Percentiles rank a stretch among this genome's conserved stretches.
phyloP scores from a whole-genome alignment of 345 rosid genomes.

The Gossypium mustelinum region DNA sequence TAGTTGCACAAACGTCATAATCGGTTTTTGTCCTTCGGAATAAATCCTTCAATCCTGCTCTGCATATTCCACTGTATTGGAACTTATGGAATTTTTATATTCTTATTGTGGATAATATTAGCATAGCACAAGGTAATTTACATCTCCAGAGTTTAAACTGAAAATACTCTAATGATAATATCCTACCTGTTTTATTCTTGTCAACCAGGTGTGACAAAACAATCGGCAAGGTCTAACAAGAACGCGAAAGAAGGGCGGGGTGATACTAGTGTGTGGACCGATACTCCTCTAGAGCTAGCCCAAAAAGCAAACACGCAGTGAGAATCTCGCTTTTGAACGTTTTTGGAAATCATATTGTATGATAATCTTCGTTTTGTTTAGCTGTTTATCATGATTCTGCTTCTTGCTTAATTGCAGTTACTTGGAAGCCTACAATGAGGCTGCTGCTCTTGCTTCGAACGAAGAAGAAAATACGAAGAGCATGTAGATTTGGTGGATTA shows the following conservation, averaged over 20 bases:
- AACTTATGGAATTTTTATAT: background rate
- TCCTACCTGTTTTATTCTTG: slow-evolving; percentile 17
- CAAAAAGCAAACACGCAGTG: slow-evolving; percentile 83
- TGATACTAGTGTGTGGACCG: slow-evolving; percentile 81
- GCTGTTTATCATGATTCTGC: slow-evolving; percentile 8
- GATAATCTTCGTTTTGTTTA: background rate
- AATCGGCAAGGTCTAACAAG: slow-evolving; percentile 65
- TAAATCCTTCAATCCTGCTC: background rate
- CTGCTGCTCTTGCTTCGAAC: slow-evolving; percentile 70
- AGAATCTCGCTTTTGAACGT: slow-evolving; percentile 1
- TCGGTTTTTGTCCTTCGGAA: background rate
- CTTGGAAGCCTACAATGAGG: slow-evolving; percentile 80
- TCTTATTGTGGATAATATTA: background rate
- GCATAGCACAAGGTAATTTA: background rate
- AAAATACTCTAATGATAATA: slow-evolving; percentile 2
- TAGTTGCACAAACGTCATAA: background rate
- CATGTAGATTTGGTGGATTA: slow-evolving; percentile 86
- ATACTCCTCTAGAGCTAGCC: slow-evolving; percentile 80
- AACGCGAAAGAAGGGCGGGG: slow-evolving; percentile 73
- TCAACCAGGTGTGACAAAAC: slow-evolving; percentile 73
- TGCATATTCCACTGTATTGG: background rate
- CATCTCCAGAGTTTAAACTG: background rate
- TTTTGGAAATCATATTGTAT: background rate
- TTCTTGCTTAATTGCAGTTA: slow-evolving; percentile 41
- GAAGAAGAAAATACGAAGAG: slow-evolving; percentile 48